These are phyloP conservation scores for Geotrichum siamense DNA, from an alignment of 1,139 yeast genomes.

Conservation along the genomic window DNA sequence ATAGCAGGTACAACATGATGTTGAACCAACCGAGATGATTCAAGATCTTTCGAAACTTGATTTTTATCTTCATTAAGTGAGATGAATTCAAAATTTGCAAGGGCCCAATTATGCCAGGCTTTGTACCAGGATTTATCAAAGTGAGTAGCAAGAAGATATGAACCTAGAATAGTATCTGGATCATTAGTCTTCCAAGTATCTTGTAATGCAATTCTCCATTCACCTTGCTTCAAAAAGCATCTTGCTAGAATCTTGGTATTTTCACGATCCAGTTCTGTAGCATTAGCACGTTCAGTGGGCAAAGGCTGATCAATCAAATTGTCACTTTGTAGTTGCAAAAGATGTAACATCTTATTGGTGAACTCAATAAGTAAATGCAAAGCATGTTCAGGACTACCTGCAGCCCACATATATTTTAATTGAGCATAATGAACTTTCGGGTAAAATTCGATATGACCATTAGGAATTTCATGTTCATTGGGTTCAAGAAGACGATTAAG, in stretches of 20 bases:
- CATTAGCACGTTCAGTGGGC: constrained; percentile 68
- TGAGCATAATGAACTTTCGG: constrained; percentile 98
- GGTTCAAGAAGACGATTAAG: constrained; percentile 62
- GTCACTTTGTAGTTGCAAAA: constrained; percentile 43
- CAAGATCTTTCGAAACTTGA: constrained; percentile 22
- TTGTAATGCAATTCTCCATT: constrained; percentile 86
- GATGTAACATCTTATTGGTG: constrained; percentile 84
- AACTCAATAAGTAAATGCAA: constrained; percentile 78
- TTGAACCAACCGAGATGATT: constrained; percentile 51
- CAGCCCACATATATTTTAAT: constrained; percentile 93
- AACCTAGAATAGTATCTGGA: constrained; percentile 74
- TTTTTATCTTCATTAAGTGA: constrained; percentile 41
- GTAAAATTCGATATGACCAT: constrained; percentile 21
- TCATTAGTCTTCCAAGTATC: constrained; percentile 73
- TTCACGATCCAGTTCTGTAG: constrained; percentile 70
- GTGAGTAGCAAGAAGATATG: constrained; percentile 88
- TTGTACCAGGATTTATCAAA: constrained; percentile 92
- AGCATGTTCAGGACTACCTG: constrained; percentile 84
- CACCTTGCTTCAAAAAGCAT: constrained; percentile 95
- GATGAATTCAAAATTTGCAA: constrained; percentile 92
- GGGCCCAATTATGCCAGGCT: constrained; percentile 99
- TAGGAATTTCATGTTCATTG: constrained; percentile 53
- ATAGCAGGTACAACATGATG: constrained; percentile 93
- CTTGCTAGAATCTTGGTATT: constrained; percentile 85
- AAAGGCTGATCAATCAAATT: constrained; percentile 84